Evolutionary conservation across 345 rosid species (phyloP).

Genomic region (Arabis alpina): DNA sequence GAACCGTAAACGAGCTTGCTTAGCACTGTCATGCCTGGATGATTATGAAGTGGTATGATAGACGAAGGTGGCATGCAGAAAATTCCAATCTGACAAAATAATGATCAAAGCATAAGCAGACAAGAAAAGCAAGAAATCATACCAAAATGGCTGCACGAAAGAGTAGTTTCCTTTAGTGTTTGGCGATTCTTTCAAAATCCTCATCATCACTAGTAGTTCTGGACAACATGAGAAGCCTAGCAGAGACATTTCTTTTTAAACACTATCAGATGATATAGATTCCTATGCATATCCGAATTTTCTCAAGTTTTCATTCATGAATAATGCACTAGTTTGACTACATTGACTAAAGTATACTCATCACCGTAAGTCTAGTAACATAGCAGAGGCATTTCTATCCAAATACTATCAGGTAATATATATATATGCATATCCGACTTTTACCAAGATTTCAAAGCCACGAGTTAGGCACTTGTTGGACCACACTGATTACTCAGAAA

Average conservation of each 20-base stretch:
- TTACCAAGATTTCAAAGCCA: neutral
- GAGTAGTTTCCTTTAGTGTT: neutral
- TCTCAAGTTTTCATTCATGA: neutral
- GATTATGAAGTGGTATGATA: constrained; percentile 93
- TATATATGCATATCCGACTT: neutral
- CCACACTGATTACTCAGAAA: neutral
- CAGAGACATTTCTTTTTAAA: constrained; percentile 2
- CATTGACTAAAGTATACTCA: neutral
- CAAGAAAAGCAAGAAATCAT: constrained; percentile 16
- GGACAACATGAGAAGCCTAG: constrained; percentile 18
- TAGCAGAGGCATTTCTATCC: neutral
- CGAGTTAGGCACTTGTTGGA: neutral
- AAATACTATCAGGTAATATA: neutral
- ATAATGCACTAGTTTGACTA: neutral
- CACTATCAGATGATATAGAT: neutral
- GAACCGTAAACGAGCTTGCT: constrained; percentile 95
- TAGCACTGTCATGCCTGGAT: constrained; percentile 96
- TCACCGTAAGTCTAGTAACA: too few species aligned
- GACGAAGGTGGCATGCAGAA: constrained; percentile 97
- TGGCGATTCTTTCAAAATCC: neutral
- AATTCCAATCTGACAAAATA: constrained; percentile 75
- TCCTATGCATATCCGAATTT: neutral
- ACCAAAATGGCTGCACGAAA: neutral
- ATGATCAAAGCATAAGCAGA: constrained; percentile 15
- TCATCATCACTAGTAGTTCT: neutral